Evolutionary conservation across 2,329 filamentous ascomycete species (phyloP).

Genomic region (Claviceps purpurea): DNA sequence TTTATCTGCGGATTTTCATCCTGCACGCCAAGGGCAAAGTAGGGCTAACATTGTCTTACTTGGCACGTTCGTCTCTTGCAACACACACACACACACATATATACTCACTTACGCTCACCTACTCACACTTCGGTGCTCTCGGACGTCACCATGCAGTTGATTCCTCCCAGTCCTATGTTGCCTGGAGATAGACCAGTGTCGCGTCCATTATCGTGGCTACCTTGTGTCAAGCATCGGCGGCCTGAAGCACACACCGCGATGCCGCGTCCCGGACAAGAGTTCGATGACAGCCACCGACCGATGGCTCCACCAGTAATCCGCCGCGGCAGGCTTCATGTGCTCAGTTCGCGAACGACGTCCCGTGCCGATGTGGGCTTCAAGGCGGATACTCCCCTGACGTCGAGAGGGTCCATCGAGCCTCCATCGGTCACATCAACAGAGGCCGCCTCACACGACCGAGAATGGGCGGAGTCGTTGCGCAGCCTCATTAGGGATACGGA

Average conservation of each 20-base stretch:
- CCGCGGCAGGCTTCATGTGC: not conserved
- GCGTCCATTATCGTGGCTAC: slow-evolving; percentile 10
- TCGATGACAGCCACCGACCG: slow-evolving; percentile 23
- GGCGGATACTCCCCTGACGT: not conserved
- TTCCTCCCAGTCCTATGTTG: no score
- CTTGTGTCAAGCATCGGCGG: slow-evolving; percentile 10
- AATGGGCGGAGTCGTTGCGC: slow-evolving; percentile 25
- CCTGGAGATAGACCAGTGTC: not conserved
- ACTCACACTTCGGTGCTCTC: not conserved
- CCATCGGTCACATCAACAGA: not conserved
- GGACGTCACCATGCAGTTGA: no score
- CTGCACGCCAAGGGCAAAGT: no score
- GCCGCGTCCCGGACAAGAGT: slow-evolving; percentile 11
- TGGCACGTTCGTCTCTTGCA: no score
- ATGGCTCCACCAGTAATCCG: not conserved
- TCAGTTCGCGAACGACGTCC: not conserved
- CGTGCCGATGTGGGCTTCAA: not conserved
- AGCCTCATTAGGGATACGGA: slow-evolving; percentile 36
- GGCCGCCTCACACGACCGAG: slow-evolving; percentile 1
- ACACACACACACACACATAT: not conserved
- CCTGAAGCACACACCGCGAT: slow-evolving; percentile 14
- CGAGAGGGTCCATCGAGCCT: not conserved
- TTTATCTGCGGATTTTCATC: no score
- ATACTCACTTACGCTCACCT: not conserved
- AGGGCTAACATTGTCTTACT: no score